Conservation (phyloP, 2,329 filamentous ascomycete species). For the Rasamsonia emersonii region DNA sequence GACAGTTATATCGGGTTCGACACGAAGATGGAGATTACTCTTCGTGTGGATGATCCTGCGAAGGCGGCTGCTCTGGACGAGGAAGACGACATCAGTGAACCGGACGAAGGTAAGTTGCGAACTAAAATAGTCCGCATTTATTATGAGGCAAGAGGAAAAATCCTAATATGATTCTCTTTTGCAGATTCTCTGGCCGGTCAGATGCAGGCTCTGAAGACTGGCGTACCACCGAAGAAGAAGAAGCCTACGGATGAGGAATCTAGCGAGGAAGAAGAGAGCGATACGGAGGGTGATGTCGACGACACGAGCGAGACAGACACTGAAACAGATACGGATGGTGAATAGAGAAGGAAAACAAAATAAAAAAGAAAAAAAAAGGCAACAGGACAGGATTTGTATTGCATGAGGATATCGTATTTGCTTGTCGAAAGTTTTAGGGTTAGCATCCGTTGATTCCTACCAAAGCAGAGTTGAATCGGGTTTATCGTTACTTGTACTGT, state of each 20-base stretch:
- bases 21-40: slow-evolving; percentile 78
- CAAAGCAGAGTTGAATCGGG: too few species aligned
- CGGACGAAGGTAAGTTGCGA: slow-evolving; percentile 72
- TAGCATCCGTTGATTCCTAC: too few species aligned
- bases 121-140: slow-evolving; percentile 9
- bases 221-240: slow-evolving; percentile 46
- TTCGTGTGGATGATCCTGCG: slow-evolving; percentile 80
- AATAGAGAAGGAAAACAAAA: slow-evolving; percentile 33
- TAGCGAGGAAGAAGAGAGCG: slow-evolving; percentile 56
- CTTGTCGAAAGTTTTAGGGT: too few species aligned
- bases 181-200: slow-evolving; percentile 81
- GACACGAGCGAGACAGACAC: slow-evolving; percentile 51
- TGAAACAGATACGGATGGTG: slow-evolving; percentile 74
- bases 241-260: slow-evolving; percentile 46
- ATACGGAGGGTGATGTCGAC: slow-evolving; percentile 55
- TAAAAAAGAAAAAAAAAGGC: too few species aligned
- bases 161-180: not conserved
- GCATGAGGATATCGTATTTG: too few species aligned
- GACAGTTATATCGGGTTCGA: slow-evolving; percentile 95
- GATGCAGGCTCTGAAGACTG: slow-evolving; percentile 78
- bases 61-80: slow-evolving; percentile 72
- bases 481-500: too few species aligned
- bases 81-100: slow-evolving; percentile 95
- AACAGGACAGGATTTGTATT: too few species aligned
- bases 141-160: too few species aligned